A percentile compares a stretch with the other conserved stretches of the same genome.
Evolutionary conservation across 225 moss, liverwort and hornwort genomes (phyloP).

Genomic region (Pseudoscleropodium purum): DNA sequence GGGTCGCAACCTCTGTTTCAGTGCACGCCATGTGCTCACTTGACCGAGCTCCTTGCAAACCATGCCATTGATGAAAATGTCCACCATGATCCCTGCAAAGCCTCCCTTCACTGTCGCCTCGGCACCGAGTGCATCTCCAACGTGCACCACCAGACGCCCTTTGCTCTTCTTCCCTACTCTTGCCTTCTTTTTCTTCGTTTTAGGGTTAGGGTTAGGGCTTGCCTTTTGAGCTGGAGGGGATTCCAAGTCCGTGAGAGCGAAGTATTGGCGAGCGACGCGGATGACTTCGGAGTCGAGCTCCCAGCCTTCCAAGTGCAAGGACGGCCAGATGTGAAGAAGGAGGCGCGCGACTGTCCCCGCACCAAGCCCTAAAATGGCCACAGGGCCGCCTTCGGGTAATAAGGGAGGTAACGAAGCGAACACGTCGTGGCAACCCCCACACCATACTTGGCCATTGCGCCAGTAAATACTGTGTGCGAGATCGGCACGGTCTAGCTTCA

Average conservation of each 20-base stretch:
- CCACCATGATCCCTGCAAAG: slow-evolving; percentile 56
- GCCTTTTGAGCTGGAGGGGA: background rate
- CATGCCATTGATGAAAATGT: slow-evolving; percentile 41
- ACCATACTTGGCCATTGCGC: slow-evolving; percentile 43
- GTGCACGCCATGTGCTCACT: slow-evolving; percentile 26
- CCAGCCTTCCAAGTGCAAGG: slow-evolving; percentile 51
- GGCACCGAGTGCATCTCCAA: slow-evolving; percentile 38
- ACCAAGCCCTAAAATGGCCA: slow-evolving; percentile 39
- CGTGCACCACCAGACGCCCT: slow-evolving; percentile 38
- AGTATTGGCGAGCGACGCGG: slow-evolving; percentile 43
- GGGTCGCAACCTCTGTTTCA: slow-evolving; percentile 20
- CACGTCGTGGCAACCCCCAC: slow-evolving; percentile 31
- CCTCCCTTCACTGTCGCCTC: slow-evolving; percentile 18
- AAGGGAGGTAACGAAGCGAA: slow-evolving; percentile 42
- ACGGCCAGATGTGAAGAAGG: slow-evolving; percentile 42
- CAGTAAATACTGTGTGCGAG: slow-evolving; percentile 44
- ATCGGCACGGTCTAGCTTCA: slow-evolving; percentile 36
- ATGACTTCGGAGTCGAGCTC: slow-evolving; percentile 59
- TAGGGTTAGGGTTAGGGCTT: background rate
- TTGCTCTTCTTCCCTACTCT: background rate
- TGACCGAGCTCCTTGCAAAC: slow-evolving; percentile 31
- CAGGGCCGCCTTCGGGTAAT: slow-evolving; percentile 32
- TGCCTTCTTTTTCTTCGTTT: background rate
- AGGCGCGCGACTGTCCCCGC: slow-evolving; percentile 50
- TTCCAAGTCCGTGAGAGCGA: slow-evolving; percentile 46